A percentile compares a stretch with the other conserved stretches of the same genome.
phyloP scores from a whole-genome alignment of 2,329 filamentous ascomycete genomes.

The Cordyceps cateniannulata region DNA sequence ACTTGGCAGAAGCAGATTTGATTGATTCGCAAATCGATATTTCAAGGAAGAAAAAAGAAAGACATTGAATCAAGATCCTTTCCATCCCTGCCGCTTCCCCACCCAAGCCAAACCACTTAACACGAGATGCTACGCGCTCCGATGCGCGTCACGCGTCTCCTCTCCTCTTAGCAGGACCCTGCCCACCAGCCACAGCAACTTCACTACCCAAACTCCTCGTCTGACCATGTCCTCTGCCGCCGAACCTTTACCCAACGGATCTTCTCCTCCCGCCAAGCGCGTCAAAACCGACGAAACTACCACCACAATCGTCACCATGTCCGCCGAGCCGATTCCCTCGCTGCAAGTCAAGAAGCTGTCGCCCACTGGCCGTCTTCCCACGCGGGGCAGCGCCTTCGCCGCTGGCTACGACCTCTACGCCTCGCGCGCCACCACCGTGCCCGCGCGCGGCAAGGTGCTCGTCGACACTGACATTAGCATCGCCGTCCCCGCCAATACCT shows the following conservation, averaged over 20 bases:
- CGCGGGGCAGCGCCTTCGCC: conserved; percentile 79
- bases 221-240: conserved; percentile 7
- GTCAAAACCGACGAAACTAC: conserved; percentile 53
- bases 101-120: background rate
- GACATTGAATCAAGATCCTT: no score
- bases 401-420: conserved; percentile 94
- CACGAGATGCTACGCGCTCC: background rate
- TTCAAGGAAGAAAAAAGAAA: no score
- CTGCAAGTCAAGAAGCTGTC: conserved; percentile 86
- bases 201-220: background rate
- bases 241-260: conserved; percentile 32
- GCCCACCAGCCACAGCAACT: background rate
- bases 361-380: conserved; percentile 71
- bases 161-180: background rate
- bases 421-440: conserved; percentile 66
- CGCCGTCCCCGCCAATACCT: conserved; percentile 83
- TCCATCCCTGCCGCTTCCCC: no score
- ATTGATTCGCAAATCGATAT: no score
- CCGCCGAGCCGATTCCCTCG: conserved; percentile 40
- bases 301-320: conserved; percentile 26
- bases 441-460: conserved; percentile 73
- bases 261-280: conserved; percentile 74
- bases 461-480: conserved; percentile 91
- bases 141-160: conserved; percentile 7
- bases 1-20: no score